phyloP scores from a whole-genome alignment of 1,284 basidiomycete genomes.

The Ceratobasidium theobromae region DNA sequence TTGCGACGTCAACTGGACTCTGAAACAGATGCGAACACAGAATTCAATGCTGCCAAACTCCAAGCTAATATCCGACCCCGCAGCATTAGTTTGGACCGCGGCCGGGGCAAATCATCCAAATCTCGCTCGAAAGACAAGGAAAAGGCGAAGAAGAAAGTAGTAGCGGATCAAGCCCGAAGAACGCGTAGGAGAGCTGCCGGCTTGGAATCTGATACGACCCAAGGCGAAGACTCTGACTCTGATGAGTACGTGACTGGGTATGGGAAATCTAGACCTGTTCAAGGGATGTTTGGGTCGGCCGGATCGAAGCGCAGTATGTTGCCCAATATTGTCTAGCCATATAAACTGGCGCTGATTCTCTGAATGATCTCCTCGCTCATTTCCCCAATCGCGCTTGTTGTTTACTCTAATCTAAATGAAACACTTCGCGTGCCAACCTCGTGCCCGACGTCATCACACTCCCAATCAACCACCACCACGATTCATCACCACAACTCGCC shows the following conservation, averaged over 20 bases:
- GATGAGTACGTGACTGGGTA: conserved; percentile 19
- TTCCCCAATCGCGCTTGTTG: too few species aligned
- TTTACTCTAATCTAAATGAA: neutral
- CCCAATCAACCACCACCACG: neutral
- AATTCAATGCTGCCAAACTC: conserved; percentile 18
- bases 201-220: conserved; percentile 23
- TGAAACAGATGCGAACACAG: conserved; percentile 26
- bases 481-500: neutral
- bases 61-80: conserved; percentile 6
- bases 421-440: conserved; percentile 10
- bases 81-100: neutral
- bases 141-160: conserved; percentile 5
- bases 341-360: neutral
- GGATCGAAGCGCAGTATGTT: neutral
- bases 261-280: neutral
- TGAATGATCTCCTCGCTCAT: conserved; percentile 1
- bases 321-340: neutral
- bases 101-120: neutral
- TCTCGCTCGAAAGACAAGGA: neutral
- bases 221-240: conserved; percentile 21
- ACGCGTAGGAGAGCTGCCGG: neutral
- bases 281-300: conserved; percentile 3
- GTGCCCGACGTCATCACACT: neutral
- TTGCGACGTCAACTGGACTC: conserved; percentile 4
- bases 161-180: conserved; percentile 13